Evolutionary conservation across 2,329 filamentous ascomycete species (phyloP).

Genomic region (Fusarium udum): DNA sequence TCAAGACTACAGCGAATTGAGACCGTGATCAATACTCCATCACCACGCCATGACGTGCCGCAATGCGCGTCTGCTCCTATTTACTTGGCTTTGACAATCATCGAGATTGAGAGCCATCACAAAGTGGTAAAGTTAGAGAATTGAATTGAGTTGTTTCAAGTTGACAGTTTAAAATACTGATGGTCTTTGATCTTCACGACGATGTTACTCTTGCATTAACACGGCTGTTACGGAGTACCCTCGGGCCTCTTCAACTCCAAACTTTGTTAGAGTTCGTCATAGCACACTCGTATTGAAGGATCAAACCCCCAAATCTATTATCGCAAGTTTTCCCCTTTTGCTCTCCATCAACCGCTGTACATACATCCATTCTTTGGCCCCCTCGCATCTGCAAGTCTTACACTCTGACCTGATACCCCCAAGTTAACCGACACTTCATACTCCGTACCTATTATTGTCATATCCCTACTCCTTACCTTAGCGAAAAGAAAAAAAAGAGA

Average conservation of each 20-base stretch:
- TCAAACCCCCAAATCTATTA: neutral
- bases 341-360: neutral
- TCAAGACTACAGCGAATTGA: neutral
- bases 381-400: neutral
- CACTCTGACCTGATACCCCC: neutral
- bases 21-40: neutral
- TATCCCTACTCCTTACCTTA: neutral
- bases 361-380: neutral
- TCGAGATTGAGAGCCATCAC: neutral
- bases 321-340: neutral
- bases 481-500: neutral
- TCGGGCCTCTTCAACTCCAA: neutral
- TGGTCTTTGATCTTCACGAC: neutral
- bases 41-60: slow-evolving; percentile 13
- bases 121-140: too few species aligned
- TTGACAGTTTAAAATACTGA: neutral
- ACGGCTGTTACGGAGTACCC: neutral
- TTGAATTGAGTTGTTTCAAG: neutral
- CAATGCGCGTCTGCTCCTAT: neutral
- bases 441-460: neutral
- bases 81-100: neutral
- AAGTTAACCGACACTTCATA: neutral
- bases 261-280: neutral
- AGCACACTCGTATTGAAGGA: neutral
- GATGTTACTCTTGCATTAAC: neutral